Conservation (phyloP, 306 rosid species). For the Nissolia schottii region DNA sequence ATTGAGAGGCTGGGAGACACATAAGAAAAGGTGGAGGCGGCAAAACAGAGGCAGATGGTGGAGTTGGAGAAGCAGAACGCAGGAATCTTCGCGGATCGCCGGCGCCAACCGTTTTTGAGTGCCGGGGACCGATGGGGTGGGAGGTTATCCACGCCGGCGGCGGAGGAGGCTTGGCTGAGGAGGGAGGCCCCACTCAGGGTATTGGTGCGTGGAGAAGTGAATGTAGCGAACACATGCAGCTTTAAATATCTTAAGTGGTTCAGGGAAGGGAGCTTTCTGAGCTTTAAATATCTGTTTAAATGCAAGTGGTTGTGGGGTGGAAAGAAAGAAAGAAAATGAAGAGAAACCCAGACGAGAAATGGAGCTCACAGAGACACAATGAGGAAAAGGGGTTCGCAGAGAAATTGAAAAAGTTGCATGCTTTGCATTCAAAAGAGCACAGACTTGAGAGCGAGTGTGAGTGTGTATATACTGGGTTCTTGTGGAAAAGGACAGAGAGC, state of each 20-base stretch:
- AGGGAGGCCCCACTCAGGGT: no score
- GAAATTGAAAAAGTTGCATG: neutral
- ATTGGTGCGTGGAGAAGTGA: no score
- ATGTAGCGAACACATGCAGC: no score
- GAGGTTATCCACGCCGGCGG: conserved; percentile 41
- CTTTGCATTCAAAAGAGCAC: neutral
- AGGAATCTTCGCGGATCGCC: conserved; percentile 11
- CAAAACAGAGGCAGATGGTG: conserved; percentile 62
- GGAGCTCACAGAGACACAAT: neutral
- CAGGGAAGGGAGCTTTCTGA: no score
- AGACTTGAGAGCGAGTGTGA: neutral
- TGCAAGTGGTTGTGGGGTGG: no score
- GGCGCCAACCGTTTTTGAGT: conserved; percentile 46
- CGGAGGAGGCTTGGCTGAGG: neutral
- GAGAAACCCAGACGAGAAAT: no score
- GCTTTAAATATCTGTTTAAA: no score
- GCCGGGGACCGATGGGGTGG: conserved; percentile 55
- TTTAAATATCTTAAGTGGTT: no score
- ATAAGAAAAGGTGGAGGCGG: conserved; percentile 64
- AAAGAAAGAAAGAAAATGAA: neutral
- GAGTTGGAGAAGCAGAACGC: conserved; percentile 79
- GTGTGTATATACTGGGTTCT: neutral
- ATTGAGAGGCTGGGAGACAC: conserved; percentile 55
- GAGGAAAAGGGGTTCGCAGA: neutral
- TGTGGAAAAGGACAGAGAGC: no score